These are phyloP conservation scores for Pseudogymnoascus sp. DNA, from an alignment of 2,329 filamentous ascomycete species.

Conservation along the genomic window DNA sequence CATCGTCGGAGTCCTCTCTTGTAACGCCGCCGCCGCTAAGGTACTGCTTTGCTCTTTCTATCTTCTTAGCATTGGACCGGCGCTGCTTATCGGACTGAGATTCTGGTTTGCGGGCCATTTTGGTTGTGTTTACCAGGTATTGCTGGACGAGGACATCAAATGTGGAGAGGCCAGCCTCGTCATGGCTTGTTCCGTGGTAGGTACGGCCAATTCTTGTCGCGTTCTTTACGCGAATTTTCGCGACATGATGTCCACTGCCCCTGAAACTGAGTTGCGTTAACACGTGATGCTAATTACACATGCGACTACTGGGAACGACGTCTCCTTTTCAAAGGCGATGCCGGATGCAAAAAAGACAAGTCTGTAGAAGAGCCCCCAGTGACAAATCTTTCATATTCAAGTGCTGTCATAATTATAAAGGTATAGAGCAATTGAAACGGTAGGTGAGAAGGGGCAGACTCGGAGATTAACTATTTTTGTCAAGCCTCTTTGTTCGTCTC, in stretches of 20 bases:
- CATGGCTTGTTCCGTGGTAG: neutral
- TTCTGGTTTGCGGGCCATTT: slow-evolving; percentile 25
- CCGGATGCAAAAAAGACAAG: neutral
- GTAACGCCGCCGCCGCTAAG: slow-evolving; percentile 16
- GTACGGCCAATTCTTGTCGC: neutral
- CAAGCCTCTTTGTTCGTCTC: neutral
- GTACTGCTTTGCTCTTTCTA: slow-evolving; percentile 37
- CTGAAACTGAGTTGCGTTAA: neutral
- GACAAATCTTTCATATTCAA: neutral
- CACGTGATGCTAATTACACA: neutral
- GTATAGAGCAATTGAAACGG: neutral
- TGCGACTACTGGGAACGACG: neutral
- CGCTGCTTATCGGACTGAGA: slow-evolving; percentile 15
- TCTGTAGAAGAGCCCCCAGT: neutral
- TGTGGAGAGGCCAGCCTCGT: neutral
- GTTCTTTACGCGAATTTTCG: neutral
- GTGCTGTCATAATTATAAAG: neutral
- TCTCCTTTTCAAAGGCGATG: neutral
- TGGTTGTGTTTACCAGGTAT: neutral
- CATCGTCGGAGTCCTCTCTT: slow-evolving; percentile 80
- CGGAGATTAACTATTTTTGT: no score
- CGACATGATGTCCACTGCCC: neutral
- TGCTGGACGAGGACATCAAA: neutral
- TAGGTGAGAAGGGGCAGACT: neutral
- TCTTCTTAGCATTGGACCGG: slow-evolving; percentile 21